Base-by-base conservation (phyloP, 129 eudicot genomes). In the Chrysanthemum makinoi region DNA sequence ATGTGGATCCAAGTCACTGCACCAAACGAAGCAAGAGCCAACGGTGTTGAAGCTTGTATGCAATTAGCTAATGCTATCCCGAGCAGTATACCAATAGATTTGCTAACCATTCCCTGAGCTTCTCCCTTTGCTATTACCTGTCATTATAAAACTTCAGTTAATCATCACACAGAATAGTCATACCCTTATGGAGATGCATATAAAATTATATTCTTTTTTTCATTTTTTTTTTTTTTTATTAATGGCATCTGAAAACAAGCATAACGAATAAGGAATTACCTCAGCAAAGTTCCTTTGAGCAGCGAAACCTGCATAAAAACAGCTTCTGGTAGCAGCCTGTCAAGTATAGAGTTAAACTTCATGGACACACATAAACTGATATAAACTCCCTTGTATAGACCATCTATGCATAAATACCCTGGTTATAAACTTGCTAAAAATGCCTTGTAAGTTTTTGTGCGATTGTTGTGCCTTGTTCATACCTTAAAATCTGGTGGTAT, bases 31-130 rank as follows among this genome's bases (percentile, higher is more conserved):
- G 85, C 89, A 77, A 95, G 91, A 77, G 99, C 88, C 80, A 94
- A 79, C 79, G 91, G 84, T 14, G 93, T 87, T 8, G 99, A 94
- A 79, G 97, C 85, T 43, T 83, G 97, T 79, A 86, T 73, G 74
- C 83, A 73, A 80, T 84, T 90, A 57, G 99, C 99, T 68, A 94
- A 58, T 68, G 86, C 96, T 78, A 94, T 94, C 62, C 98, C 98
- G 72, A 89, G 81, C 96, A 77, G 59, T 33, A 94, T 94, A 17
- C 98, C 98, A 71, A 90, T 69, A 24, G 86, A 87, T 83, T 94
- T 94, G 96, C 98, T 94, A 79, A 94, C 96, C 98, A 94, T 94
- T 77, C 98, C 98, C 76, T 94, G 98, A 63, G 98, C 98, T 89
- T 94, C 98, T 77, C 98, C 98, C 80, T 94, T 94, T 26, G 98